Percentiles rank a stretch among this genome's conserved stretches.
phyloP scores from a whole-genome alignment of 2,329 filamentous ascomycete genomes.

The Zarea fungicola region DNA sequence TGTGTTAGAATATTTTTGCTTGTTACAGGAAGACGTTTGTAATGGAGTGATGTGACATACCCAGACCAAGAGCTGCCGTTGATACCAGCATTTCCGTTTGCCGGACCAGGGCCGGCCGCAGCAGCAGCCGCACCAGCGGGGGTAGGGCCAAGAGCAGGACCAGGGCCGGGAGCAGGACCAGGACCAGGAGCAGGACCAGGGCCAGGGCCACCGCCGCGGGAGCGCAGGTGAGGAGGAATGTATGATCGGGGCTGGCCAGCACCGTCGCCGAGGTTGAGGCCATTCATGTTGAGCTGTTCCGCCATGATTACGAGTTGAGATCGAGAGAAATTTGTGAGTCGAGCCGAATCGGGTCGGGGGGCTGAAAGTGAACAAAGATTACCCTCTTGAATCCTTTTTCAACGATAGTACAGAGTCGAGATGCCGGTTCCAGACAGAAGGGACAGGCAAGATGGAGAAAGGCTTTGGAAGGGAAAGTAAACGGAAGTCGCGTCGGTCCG shows the following conservation, averaged over 20 bases:
- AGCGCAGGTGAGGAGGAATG: conserved; percentile 80
- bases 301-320: conserved; percentile 56
- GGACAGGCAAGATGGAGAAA: conserved; percentile 12
- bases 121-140: too few species aligned
- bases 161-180: conserved; percentile 16
- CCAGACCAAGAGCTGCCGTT: conserved; percentile 53
- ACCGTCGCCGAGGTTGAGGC: conserved; percentile 56
- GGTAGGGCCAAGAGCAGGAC: conserved; percentile 12
- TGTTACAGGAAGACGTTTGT: neutral
- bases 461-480: conserved; percentile 15
- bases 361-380: conserved; percentile 15
- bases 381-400: conserved; percentile 28
- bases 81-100: conserved; percentile 27
- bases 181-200: conserved; percentile 22
- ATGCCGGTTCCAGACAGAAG: conserved; percentile 21
- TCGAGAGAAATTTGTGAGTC: conserved; percentile 17
- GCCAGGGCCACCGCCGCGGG: conserved; percentile 37
- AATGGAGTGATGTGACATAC: conserved; percentile 29
- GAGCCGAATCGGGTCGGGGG: conserved; percentile 14
- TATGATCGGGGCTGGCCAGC: conserved; percentile 55
- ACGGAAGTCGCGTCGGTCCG: conserved; percentile 29
- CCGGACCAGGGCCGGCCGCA: conserved; percentile 20
- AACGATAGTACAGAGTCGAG: conserved; percentile 23
- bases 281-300: conserved; percentile 78
- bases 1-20: conserved; percentile 19